Conservation (phyloP, 441 rosid genomes). For the Jatropha podagrica region DNA sequence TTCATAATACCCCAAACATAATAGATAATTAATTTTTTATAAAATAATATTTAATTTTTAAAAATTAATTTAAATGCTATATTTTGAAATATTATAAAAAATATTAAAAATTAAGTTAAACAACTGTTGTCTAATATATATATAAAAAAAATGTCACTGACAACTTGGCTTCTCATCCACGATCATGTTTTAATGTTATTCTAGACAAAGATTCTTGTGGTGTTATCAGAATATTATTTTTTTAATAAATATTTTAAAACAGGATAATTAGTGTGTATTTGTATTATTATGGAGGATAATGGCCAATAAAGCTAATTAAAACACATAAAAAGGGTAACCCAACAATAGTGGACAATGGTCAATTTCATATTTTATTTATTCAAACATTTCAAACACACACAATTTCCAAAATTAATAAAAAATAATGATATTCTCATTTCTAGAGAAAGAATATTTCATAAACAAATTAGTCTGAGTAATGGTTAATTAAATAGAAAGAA, state of each 20-base stretch:
- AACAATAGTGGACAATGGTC: neutral
- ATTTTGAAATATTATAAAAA: too few species aligned
- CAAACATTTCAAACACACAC: neutral
- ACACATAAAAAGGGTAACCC: neutral
- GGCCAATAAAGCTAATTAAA: neutral
- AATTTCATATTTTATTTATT: neutral
- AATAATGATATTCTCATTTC: neutral
- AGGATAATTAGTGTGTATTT: neutral
- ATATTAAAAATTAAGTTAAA: too few species aligned
- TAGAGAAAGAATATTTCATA: neutral
- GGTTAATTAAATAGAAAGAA: neutral
- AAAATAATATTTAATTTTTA: too few species aligned
- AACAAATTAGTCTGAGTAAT: neutral
- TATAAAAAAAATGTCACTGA: neutral
- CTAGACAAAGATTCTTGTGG: slow-evolving; percentile 66
- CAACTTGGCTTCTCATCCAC: slow-evolving; percentile 34
- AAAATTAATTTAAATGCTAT: too few species aligned
- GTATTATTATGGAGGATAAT: slow-evolving; percentile 2
- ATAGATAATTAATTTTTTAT: too few species aligned
- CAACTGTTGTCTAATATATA: too few species aligned
- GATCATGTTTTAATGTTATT: slow-evolving; percentile 28
- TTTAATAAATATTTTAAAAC: neutral
- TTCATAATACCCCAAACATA: too few species aligned
- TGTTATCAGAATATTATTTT: slow-evolving; percentile 25
- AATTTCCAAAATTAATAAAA: neutral